phyloP scores from a whole-genome alignment of 345 rosid genomes.

The Gossypium thurberi region DNA sequence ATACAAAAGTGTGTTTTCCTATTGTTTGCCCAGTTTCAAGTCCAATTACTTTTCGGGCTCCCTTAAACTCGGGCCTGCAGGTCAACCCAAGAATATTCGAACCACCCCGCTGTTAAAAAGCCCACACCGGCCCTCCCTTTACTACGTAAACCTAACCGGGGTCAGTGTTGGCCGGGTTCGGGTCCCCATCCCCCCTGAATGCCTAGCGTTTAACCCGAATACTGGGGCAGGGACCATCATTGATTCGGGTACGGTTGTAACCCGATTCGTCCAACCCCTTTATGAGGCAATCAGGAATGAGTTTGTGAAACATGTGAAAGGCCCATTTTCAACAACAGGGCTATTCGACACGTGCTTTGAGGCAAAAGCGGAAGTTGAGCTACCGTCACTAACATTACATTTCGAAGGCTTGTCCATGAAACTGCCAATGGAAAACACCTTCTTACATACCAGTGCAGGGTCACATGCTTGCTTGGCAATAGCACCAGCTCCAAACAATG shows the following conservation, averaged over 20 bases:
- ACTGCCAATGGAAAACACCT: constrained; percentile 75
- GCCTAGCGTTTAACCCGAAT: constrained; percentile 44
- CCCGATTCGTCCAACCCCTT: constrained; percentile 59
- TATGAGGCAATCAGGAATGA: constrained; percentile 61
- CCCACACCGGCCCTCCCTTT: constrained; percentile 78
- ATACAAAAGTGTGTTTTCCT: constrained; percentile 71
- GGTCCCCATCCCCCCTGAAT: constrained; percentile 39
- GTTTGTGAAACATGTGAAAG: constrained; percentile 63
- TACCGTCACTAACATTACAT: constrained; percentile 54
- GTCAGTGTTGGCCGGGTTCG: constrained; percentile 54
- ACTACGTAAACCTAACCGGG: constrained; percentile 79
- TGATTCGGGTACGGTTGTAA: constrained; percentile 84
- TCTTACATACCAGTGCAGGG: constrained; percentile 77
- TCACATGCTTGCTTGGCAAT: constrained; percentile 68
- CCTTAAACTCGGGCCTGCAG: constrained; percentile 56
- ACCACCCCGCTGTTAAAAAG: constrained; percentile 61
- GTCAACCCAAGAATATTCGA: constrained; percentile 59
- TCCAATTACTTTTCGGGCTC: constrained; percentile 83
- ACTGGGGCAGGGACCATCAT: constrained; percentile 78
- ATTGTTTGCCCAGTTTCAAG: constrained; percentile 79
- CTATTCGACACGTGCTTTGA: constrained; percentile 80
- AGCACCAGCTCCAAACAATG: constrained; percentile 62
- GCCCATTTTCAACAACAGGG: constrained; percentile 67
- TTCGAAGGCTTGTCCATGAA: constrained; percentile 48
- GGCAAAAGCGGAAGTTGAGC: constrained; percentile 32